A percentile compares a stretch with the other conserved stretches of the same genome.
Conservation (phyloP, 108 stramenopile genomes). For the Skeletonema menzelii region DNA sequence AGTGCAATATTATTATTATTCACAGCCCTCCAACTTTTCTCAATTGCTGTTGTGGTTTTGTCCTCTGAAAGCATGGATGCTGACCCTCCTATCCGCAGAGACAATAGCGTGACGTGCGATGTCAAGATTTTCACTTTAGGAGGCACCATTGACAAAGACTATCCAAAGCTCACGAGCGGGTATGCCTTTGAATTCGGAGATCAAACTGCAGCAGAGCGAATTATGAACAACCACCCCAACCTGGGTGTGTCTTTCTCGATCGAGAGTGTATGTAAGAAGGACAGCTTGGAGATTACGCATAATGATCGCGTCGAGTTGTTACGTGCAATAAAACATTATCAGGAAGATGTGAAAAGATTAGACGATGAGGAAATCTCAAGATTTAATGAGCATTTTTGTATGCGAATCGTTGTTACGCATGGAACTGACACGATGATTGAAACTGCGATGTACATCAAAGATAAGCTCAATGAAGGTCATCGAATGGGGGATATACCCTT, state of each 20-base stretch:
- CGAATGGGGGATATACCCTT: no score
- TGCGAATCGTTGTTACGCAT: slow-evolving; percentile 54
- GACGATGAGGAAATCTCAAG: no score
- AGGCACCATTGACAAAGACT: slow-evolving; percentile 64
- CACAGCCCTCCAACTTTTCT: not conserved
- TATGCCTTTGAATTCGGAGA: slow-evolving; percentile 59
- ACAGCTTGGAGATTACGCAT: slow-evolving; percentile 51
- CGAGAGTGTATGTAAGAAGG: slow-evolving; percentile 42
- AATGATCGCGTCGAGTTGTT: slow-evolving; percentile 23
- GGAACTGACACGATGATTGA: slow-evolving; percentile 64
- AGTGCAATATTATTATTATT: no score
- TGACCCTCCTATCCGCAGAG: not conserved
- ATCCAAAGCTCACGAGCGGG: slow-evolving; percentile 51
- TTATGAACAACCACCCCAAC: slow-evolving; percentile 41
- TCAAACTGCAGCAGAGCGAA: slow-evolving; percentile 37
- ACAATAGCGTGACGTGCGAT: slow-evolving; percentile 6
- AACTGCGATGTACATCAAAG: slow-evolving; percentile 37
- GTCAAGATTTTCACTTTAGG: slow-evolving; percentile 40
- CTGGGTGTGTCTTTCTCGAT: slow-evolving; percentile 27
- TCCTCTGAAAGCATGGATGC: not conserved
- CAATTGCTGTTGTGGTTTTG: not conserved
- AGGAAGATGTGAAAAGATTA: no score
- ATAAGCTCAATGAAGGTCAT: no score
- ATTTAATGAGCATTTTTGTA: no score
- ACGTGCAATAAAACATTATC: no score